Evolutionary conservation across 371 early-diverging fungal genomes (phyloP), one percentile per base, ranked within the genome.

Genomic region (Mucor saturninus): DNA sequence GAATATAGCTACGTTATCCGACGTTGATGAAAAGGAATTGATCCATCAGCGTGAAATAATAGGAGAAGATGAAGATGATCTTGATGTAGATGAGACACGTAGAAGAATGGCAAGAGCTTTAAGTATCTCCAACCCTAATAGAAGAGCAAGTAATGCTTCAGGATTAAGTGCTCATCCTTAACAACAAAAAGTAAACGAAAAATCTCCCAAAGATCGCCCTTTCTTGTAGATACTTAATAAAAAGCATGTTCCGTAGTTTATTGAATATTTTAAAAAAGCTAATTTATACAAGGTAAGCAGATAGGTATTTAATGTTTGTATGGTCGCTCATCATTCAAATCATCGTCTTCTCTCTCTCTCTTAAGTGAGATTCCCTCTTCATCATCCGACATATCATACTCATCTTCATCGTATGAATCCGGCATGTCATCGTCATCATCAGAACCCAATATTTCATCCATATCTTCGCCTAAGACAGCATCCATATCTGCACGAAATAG

Each of bases 1-100:
- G 5, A 88, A 88, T 64, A 74, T 77, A 40, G 81, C 71, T 0
- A 69, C 83, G 13, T 54, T 83, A 39, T 68, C 65, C n/a, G 81
- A 82, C 45, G 67, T 71, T 5, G 60, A 72, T 29, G 69, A 77
- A 45, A 64, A 55, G 5, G 30, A 43, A n/a, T 48, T 28, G 8
- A 13, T 53, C 2, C 53, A 35, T 29, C 53, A 53, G 15, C 31
- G 53, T 9, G 49, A 38, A 1, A 5, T 28, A 10, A 1, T 50
- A 3, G 40, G 30, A 2, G 54, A 61, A 26, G 61, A 53, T 26
- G 52, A 59, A 3, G 45, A 61, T 32, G 61, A 43, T 2, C 35
- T 32, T 13, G 39, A 61, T 43, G 28, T 43, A 31, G 61, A 59
- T 1, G 48, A n/a, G 4, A 59, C 14, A n/a, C 49, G 37, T 38